Base-by-base conservation (phyloP, 1,284 basidiomycete species). In the Papiliotrema nemorosa region DNA sequence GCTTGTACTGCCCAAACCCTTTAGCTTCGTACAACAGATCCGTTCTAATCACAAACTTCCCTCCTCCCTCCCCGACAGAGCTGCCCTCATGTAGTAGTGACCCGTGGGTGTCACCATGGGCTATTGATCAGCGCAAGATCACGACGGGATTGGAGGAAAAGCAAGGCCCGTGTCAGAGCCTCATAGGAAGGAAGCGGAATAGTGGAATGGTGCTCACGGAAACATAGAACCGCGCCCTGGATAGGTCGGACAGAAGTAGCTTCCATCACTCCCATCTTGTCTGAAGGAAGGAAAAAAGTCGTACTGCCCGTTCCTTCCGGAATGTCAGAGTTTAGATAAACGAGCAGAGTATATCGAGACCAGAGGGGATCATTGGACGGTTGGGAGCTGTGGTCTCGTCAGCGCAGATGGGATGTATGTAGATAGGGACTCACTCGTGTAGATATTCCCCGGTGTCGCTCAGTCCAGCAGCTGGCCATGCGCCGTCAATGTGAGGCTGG, bases 401-500 rank as follows among this genome's bases (percentile, higher is more conserved):
- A 55, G 46, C 37, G 5, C 20, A 16, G 24, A 2, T 6, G 13
- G n/a, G 12, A 9, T 24, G 22, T 22, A 40, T 13, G 39, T 24
- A n/a, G 21, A 3, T 22, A 5, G n/a, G 20, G n/a, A 77, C 77
- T 40, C 74, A 78, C 69, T 82, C 80, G 72, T 82, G 80, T 41
- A 80, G 55, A 63, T 82, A 82, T 55, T 78, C 71, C 20, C 76
- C 74, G 3, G 78, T 78, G 12, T 63, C 65, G 0, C 76, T 63
- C 5, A 80, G 64, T 1, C 78, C 78, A 0, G 78, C 79, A 1
- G 78, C 75, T 22, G 81, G 80, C 81, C 81, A 82, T 0, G 80
- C 79, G 16, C 80, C 80, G 60, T 81, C 80, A 50, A 81, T 80
- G 53, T 81, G 79, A 1, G 73, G 64, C 70, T 73, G 27, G 42